Evolutionary conservation across 2,329 filamentous ascomycete species (phyloP), one percentile per base, ranked within the genome.

Genomic region (Ceratocystis diversiconidia): DNA sequence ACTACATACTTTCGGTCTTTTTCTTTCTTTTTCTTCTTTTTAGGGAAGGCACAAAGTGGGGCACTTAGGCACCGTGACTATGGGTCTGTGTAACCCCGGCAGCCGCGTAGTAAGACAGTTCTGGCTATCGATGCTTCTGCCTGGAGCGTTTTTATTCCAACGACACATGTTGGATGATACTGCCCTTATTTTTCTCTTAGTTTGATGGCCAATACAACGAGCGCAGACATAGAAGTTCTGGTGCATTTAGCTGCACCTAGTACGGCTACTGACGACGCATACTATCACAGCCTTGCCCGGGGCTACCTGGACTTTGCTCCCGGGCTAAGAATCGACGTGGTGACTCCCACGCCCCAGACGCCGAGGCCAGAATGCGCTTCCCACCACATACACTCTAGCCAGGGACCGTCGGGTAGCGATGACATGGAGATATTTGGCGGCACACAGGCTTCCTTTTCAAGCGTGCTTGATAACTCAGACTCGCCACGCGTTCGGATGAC

Each of bases 211-310:
- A 5, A 61, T 3, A 63, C 62, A 25, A 15, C 36, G 36, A 4
- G 36, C 12, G 30, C 62, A n/a, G 73, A 78, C 67, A 74, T 77
- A 63, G 81, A 85, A 73, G 80, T 84, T 57, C 75, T 85, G 57
- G 77, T 83, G 62, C 82, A 85, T 71, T 77, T 82, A 65, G 72
- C 78, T 10, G 82, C 82, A 36, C 79, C 81, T 5, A 78, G 79
- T 70, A 76, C 72, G 48, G 73, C 75, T 25, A 69, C 71, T 10
- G 79, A 83, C 69, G 82, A 85, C 72, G 72, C 70, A 19, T 69
- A 70, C 15, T 84, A 83, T 68, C 74, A 81, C 43, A 72, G 74
- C n/a, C 73, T 83, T 25, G 80, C 80, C 3, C 70, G 74, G 25
- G 78, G 79, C 1, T 84, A 84, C 68, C 72, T 81, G 15, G n/a